Conservation (phyloP, 2,329 filamentous ascomycete species). For the Boeremia lycopersici region DNA sequence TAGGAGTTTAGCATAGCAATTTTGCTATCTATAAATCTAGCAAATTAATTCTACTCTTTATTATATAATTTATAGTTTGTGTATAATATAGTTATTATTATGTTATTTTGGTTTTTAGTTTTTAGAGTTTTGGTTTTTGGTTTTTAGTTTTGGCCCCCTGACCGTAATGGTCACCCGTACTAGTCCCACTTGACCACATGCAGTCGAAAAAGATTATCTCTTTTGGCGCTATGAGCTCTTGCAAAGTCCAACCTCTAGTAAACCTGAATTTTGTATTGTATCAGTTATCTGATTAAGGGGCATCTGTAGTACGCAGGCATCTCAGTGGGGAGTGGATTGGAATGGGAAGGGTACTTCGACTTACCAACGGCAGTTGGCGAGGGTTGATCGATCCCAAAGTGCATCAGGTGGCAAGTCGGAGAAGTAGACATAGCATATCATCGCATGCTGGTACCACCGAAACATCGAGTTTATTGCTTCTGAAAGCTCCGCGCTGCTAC, state of each 20-base stretch:
- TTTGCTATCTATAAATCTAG: too few relatives aligned
- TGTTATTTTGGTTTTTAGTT: too few relatives aligned
- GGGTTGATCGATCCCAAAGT: neutral
- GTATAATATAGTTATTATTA: too few relatives aligned
- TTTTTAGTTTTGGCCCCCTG: too few relatives aligned
- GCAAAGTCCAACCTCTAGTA: constrained; percentile 23
- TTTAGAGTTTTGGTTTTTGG: too few relatives aligned
- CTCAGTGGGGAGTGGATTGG: neutral
- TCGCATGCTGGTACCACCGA: constrained; percentile 13
- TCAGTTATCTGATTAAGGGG: neutral
- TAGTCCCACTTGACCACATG: neutral
- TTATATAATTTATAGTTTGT: too few relatives aligned
- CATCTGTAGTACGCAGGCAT: neutral
- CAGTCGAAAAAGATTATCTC: neutral
- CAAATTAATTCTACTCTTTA: too few relatives aligned
- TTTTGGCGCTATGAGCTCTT: constrained; percentile 22
- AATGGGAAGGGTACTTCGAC: neutral
- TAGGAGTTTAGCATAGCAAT: too few relatives aligned
- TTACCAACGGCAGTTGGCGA: constrained; percentile 1
- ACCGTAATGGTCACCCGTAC: too few relatives aligned
- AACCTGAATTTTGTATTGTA: neutral
- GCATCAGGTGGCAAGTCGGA: constrained; percentile 1
- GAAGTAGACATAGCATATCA: constrained; percentile 18
- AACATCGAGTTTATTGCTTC: constrained; percentile 26
- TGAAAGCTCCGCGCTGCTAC: constrained; percentile 11